Base-by-base conservation (phyloP, 2,329 filamentous ascomycete genomes). In the Colletotrichum acutatum region DNA sequence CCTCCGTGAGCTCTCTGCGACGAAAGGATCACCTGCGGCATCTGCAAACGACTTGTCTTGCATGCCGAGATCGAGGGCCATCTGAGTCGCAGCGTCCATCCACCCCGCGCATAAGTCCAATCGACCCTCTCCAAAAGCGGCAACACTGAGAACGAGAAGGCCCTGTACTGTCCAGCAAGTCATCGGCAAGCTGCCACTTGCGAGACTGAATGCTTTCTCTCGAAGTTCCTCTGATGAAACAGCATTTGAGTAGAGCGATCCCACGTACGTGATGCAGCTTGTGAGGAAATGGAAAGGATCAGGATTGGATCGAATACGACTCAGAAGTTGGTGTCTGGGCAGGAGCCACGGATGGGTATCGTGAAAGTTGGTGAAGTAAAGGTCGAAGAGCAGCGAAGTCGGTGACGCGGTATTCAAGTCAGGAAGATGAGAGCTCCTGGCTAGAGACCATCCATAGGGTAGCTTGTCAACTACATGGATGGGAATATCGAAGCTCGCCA, bases 1-100 rank as follows among this genome's bases (percentile, higher is more conserved):
- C 46, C 84, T 80, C 66, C 83, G 78, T 76, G 81, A 84, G 57
- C 82, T 83, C 75, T 85, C 83, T 3, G 80, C 82, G 37, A 83
- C 75, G 6, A 84, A 77, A 5, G 78, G 74, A 75, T 83, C 79
- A n/a, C 76, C 65, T 30, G 80, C 79, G 42, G 77, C 72, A 52
- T 80, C 78, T 22, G 80, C 80, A 58, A 81, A 82, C 3, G 74
- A 37, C 64, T 78, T 80, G 24, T 76, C 78, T 46, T 82, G 79
- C 79, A 82, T 81, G 2, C 79, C 79, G 16, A 82, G 75, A 12
- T 80, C 80, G 37, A 79, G 70, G 16, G 80, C 80, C 73, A 81
- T 81, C 9, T 75, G 76, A 16, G 76, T 76, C 12, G 80, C 78
- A 30, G 78, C 75, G 57, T 79, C 76, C 6, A 76, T 76, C 76